Evolutionary conservation across 768 basidiomycete species (phyloP).

Genomic region (Lactarius quietus): DNA sequence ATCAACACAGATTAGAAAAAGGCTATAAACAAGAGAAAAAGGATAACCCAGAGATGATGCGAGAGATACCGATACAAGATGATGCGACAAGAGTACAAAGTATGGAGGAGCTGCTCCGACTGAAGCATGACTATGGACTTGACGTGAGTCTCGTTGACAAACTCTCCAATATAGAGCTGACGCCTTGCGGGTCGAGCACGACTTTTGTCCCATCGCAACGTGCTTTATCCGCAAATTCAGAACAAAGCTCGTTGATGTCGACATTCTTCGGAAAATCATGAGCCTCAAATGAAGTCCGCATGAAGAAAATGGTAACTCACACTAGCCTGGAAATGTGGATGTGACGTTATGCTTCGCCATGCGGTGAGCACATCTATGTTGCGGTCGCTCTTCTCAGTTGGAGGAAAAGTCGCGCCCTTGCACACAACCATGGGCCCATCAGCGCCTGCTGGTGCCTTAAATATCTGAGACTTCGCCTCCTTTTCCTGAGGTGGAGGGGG

Average conservation of each 20-base stretch:
- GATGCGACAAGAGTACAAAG: constrained; percentile 13
- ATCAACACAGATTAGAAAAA: constrained; percentile 6
- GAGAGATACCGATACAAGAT: constrained; percentile 17
- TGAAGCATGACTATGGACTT: constrained; percentile 12
- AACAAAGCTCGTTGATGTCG: constrained; percentile 75
- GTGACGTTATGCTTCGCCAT: constrained; percentile 71
- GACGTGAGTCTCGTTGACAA: constrained; percentile 34
- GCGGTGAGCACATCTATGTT: constrained; percentile 78
- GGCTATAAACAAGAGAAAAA: constrained; percentile 16
- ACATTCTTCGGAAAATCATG: constrained; percentile 46
- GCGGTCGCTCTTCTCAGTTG: constrained; percentile 61
- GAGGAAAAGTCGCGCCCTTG: constrained; percentile 63
- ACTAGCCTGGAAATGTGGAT: constrained; percentile 64
- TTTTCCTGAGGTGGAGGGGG: constrained; percentile 25
- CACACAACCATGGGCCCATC: constrained; percentile 60
- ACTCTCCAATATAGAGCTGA: constrained; percentile 43
- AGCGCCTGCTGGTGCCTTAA: constrained; percentile 43
- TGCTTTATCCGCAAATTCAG: constrained; percentile 78
- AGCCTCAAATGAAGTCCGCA: constrained; percentile 1
- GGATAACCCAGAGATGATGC: constrained; percentile 7
- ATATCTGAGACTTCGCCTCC: constrained; percentile 2
- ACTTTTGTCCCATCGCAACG: constrained; percentile 82
- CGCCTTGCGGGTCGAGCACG: constrained; percentile 56
- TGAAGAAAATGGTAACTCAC: constrained; percentile 40
- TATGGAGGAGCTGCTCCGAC: neutral